Base-by-base conservation (phyloP, 2,329 filamentous ascomycete genomes). In the Fusarium sp. region DNA sequence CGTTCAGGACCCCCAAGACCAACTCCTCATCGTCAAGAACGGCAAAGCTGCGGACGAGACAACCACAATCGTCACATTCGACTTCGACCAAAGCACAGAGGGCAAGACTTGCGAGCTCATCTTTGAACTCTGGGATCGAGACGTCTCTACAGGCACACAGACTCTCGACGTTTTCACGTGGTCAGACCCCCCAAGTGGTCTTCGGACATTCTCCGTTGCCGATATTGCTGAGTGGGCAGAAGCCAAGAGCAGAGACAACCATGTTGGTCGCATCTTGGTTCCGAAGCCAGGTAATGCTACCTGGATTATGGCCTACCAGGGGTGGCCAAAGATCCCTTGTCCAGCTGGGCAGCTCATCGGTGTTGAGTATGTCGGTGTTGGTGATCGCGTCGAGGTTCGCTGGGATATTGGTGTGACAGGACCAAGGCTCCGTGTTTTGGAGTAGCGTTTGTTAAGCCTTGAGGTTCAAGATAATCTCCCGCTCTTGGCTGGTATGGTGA, bases 321-420 rank as follows among this genome's bases (percentile, higher is more conserved):
- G 61, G 11, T 71, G 58, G 41, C 57, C 58, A 37, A 65, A 54
- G 27, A 65, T 68, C 43, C 56, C 57, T n/a, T 71, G 69, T 24
- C 69, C 65, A 9, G 24, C 62, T 20, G 62, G 68, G 11, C 57
- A 68, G 16, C 52, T 68, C 18, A 63, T 71, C 20, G 57, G 69
- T 1, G 24, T 65, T 5, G 65, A 65, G 43, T 68, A 60, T 37
- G 61, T 65, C 3, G 68, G 65, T 16, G 57, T 52, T 16, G 57
- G 50, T 16, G 65, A 65, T 22, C 31, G 52, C 2, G 65, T 68
- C 4, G 8, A 62, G 41, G 62, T 71, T 54, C 65, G 65, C n/a
- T 71, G 61, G 65, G 68, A 71, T 35, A 71, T 68, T 37, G 65
- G 61, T 2, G 65, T 71, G 13, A 68, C 68, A 10, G 68, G 61